A percentile compares a stretch with the other conserved stretches of the same genome.
These are phyloP conservation scores for Castanospermum australe DNA, from an alignment of 306 rosid genomes.

Conservation along the genomic window DNA sequence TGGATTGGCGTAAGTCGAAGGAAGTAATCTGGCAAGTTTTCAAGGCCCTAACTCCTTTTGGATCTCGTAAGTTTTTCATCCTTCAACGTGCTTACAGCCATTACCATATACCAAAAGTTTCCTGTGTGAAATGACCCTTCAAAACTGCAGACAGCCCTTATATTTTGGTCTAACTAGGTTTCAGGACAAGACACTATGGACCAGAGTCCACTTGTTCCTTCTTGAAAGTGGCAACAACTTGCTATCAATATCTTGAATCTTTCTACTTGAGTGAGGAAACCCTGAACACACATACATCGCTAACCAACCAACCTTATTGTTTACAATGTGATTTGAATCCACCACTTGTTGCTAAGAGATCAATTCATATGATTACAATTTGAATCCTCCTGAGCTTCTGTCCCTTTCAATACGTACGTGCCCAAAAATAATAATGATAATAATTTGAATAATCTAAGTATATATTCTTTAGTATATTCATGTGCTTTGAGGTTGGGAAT, in stretches of 20 bases:
- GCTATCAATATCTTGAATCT: neutral
- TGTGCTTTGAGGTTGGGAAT: no score
- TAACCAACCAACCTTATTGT: neutral
- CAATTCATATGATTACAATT: neutral
- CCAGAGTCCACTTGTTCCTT: neutral
- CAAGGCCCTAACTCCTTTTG: neutral
- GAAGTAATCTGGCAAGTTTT: neutral
- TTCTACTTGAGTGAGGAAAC: neutral
- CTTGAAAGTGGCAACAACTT: neutral
- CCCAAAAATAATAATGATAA: no score
- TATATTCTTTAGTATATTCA: no score
- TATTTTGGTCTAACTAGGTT: neutral
- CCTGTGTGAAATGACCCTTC: constrained; percentile 8
- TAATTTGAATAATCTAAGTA: no score
- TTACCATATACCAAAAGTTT: neutral
- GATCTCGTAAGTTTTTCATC: neutral
- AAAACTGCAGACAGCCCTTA: neutral
- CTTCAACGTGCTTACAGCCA: neutral
- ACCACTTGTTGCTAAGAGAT: neutral
- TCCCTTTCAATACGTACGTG: neutral
- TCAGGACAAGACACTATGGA: neutral
- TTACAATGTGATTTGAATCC: neutral
- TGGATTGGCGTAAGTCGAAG: neutral
- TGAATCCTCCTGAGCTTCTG: neutral
- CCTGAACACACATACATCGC: neutral